These are phyloP conservation scores for Neofusicoccum laricinum DNA, from an alignment of 2,329 filamentous ascomycete species.

Conservation along the genomic window DNA sequence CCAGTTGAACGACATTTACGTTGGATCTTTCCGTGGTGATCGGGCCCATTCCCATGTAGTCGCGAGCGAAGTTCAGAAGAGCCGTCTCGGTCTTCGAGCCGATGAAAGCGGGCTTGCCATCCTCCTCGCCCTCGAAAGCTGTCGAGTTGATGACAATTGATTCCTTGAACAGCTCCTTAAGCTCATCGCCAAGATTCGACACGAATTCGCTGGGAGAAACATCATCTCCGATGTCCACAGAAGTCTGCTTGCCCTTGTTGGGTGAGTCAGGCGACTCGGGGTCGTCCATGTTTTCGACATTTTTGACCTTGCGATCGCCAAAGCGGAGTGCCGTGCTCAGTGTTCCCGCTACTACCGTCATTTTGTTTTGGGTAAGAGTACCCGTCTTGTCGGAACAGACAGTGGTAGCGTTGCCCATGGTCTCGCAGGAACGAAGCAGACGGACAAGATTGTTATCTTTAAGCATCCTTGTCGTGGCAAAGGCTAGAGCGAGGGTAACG, in stretches of 20 bases:
- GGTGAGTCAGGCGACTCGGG: slow-evolving; percentile 30
- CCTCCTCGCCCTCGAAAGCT: slow-evolving; percentile 61
- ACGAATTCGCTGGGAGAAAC: slow-evolving; percentile 56
- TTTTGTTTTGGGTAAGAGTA: slow-evolving; percentile 48
- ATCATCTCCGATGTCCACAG: slow-evolving; percentile 43
- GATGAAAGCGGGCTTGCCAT: slow-evolving; percentile 60
- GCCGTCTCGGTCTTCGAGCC: slow-evolving; percentile 78
- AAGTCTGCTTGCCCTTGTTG: slow-evolving; percentile 32
- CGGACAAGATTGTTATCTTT: slow-evolving; percentile 71
- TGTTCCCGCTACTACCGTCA: slow-evolving; percentile 70
- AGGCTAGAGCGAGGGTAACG: slow-evolving; percentile 65
- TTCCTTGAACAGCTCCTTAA: slow-evolving; percentile 58
- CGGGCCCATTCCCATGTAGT: slow-evolving; percentile 62
- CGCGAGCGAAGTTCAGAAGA: slow-evolving; percentile 65
- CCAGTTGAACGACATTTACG: slow-evolving; percentile 55
- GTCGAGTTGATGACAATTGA: slow-evolving; percentile 47
- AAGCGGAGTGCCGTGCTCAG: slow-evolving; percentile 60
- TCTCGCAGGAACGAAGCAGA: slow-evolving; percentile 65
- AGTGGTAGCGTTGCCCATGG: slow-evolving; percentile 69
- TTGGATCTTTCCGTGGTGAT: slow-evolving; percentile 62
- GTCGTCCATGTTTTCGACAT: slow-evolving; percentile 14
- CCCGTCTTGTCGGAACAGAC: slow-evolving; percentile 64
- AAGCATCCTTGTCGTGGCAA: slow-evolving; percentile 65
- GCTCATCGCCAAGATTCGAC: slow-evolving; percentile 48
- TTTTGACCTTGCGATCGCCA: slow-evolving; percentile 41